These are phyloP conservation scores for Schwanniomyces yamadae DNA, from an alignment of 805 yeast species.

Conservation along the genomic window DNA sequence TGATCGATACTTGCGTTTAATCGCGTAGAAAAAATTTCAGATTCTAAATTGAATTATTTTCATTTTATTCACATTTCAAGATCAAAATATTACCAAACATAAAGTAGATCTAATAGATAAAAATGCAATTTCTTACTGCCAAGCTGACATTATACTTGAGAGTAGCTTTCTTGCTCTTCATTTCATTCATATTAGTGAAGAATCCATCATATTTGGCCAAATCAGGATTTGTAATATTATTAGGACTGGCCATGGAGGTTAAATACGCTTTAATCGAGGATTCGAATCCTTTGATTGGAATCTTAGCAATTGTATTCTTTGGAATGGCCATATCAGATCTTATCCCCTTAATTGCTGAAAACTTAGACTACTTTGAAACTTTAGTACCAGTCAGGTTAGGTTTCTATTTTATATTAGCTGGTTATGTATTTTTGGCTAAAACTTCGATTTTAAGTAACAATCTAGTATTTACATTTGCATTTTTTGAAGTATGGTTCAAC, in stretches of 20 bases:
- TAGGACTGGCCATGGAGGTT: conserved; percentile 61
- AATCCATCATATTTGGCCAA: conserved; percentile 46
- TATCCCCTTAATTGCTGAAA: conserved; percentile 54
- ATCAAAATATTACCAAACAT: too few species aligned
- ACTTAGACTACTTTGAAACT: conserved; percentile 54
- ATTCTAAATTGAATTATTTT: too few species aligned
- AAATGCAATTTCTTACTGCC: conserved; percentile 54
- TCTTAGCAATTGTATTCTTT: conserved; percentile 46
- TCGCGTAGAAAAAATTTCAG: too few species aligned
- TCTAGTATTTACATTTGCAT: conserved; percentile 56
- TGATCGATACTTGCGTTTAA: too few species aligned
- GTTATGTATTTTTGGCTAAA: conserved; percentile 47
- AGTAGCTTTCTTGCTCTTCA: conserved; percentile 41
- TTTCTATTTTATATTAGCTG: conserved; percentile 49
- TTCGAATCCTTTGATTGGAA: conserved; percentile 48
- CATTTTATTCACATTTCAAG: too few species aligned
- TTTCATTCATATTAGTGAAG: conserved; percentile 47
- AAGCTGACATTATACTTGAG: conserved; percentile 48
- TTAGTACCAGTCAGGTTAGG: conserved; percentile 58
- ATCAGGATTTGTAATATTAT: conserved; percentile 47
- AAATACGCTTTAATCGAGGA: conserved; percentile 29
- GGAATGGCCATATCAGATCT: conserved; percentile 52
- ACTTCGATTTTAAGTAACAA: conserved; percentile 56
- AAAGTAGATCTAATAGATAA: too few species aligned
- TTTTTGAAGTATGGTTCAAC: conserved; percentile 69